Percentiles rank a stretch among this genome's conserved stretches.
phyloP scores from a whole-genome alignment of 352 stramenopile genomes.

The Pilasporangium apinafurcum region DNA sequence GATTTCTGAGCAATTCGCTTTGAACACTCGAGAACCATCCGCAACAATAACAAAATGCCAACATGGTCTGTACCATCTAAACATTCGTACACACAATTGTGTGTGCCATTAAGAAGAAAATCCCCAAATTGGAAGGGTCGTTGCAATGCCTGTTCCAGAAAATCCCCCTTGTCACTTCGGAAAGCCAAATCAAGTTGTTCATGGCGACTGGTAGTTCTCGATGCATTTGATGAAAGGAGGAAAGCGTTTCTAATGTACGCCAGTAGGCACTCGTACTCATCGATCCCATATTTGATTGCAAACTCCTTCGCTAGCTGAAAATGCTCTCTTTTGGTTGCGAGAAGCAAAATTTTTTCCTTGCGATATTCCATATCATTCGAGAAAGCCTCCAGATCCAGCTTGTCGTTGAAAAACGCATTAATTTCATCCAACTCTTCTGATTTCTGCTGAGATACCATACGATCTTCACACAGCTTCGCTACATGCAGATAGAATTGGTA shows the following conservation, averaged over 20 bases:
- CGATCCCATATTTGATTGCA: conserved; percentile 58
- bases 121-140: conserved; percentile 39
- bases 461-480: conserved; percentile 39
- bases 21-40: conserved; percentile 72
- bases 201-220: conserved; percentile 16
- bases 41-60: conserved; percentile 53
- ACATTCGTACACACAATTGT: conserved; percentile 39
- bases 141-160: conserved; percentile 62
- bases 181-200: conserved; percentile 70
- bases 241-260: conserved; percentile 55
- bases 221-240: conserved; percentile 4
- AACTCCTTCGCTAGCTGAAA: conserved; percentile 43
- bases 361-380: conserved; percentile 41
- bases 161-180: conserved; percentile 34
- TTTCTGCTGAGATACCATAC: conserved; percentile 43
- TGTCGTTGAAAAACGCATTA: conserved; percentile 47
- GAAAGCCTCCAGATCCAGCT: conserved; percentile 57
- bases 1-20: conserved; percentile 26
- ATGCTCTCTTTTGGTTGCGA: conserved; percentile 47
- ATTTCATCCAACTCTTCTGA: conserved; percentile 58
- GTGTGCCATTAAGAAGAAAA: conserved; percentile 33
- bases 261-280: conserved; percentile 57
- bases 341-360: conserved; percentile 27
- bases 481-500: conserved; percentile 16
- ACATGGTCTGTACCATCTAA: conserved; percentile 65